These are phyloP conservation scores for Starmerella apis DNA, from an alignment of 805 yeast genomes.

Conservation along the genomic window DNA sequence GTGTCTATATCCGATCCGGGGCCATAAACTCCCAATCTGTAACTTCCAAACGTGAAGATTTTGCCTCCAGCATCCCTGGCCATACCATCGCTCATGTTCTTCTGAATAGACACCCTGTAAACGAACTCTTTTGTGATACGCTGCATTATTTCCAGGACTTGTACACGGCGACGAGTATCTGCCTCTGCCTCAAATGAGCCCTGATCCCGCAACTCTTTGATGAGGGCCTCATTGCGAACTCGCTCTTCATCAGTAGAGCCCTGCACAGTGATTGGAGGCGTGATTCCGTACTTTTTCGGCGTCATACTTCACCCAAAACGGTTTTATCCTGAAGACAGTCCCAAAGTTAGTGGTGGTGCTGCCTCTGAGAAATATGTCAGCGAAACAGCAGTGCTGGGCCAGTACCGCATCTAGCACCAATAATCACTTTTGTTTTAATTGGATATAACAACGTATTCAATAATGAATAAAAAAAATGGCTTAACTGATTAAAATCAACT, in stretches of 20 bases:
- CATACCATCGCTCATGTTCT: slow-evolving; percentile 96
- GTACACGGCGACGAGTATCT: slow-evolving; percentile 69
- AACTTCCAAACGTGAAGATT: slow-evolving; percentile 91
- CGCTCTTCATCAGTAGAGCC: slow-evolving; percentile 78
- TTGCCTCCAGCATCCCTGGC: slow-evolving; percentile 96
- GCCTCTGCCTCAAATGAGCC: slow-evolving; percentile 83
- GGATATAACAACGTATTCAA: no score
- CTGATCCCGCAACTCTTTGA: slow-evolving; percentile 66
- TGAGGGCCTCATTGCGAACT: slow-evolving; percentile 59
- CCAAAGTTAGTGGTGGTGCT: not conserved
- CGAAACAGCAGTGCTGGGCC: not conserved
- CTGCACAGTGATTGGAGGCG: slow-evolving; percentile 74
- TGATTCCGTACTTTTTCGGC: slow-evolving; percentile 50
- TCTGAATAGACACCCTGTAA: slow-evolving; percentile 61
- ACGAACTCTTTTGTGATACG: slow-evolving; percentile 72
- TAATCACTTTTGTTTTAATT: no score
- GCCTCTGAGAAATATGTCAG: not conserved
- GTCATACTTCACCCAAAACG: slow-evolving; percentile 6
- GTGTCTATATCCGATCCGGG: slow-evolving; percentile 98
- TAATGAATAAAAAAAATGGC: no score
- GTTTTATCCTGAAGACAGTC: not conserved
- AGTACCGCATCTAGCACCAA: not conserved
- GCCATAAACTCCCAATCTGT: slow-evolving; percentile 89
- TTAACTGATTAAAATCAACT: no score
- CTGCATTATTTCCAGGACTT: slow-evolving; percentile 63